Evolutionary conservation across 2,329 filamentous ascomycete genomes (phyloP).

Genomic region (Mollisia scopiformis): DNA sequence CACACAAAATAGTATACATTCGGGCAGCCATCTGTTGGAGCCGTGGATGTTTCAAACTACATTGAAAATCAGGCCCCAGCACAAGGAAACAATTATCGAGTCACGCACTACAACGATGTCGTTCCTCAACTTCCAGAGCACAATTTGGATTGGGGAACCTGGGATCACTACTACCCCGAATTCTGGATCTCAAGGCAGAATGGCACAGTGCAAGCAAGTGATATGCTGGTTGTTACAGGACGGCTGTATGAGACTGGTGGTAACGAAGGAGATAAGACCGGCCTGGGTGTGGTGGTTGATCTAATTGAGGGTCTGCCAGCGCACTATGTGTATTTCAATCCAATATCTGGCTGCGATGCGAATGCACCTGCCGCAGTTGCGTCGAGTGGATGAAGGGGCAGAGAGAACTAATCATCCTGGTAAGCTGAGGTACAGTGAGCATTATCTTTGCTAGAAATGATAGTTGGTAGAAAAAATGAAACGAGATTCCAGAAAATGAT

Average conservation of each 20-base stretch:
- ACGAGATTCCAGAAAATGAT: too few species aligned
- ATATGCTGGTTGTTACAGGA: conserved; percentile 6
- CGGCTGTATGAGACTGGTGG: conserved; percentile 1
- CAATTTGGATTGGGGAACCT: conserved; percentile 3
- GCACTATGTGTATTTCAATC: not conserved
- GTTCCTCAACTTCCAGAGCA: conserved; percentile 67
- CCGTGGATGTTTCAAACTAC: conserved; percentile 31
- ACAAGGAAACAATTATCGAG: conserved; percentile 54
- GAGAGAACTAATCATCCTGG: too few species aligned
- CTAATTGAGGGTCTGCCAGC: not conserved
- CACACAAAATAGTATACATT: conserved; percentile 29
- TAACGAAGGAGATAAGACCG: not conserved
- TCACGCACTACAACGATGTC: conserved; percentile 70
- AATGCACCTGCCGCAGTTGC: not conserved
- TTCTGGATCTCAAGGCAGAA: conserved; percentile 9
- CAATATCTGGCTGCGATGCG: not conserved
- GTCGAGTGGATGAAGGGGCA: not conserved
- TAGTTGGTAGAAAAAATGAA: too few species aligned
- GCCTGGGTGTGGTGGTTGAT: not conserved
- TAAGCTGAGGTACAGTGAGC: too few species aligned
- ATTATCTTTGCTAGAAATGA: too few species aligned
- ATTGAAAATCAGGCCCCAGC: conserved; percentile 28
- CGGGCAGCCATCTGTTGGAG: conserved; percentile 37
- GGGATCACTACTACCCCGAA: conserved; percentile 26
- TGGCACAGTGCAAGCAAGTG: not conserved